Percentiles rank a stretch among this genome's conserved stretches.
Evolutionary conservation across 2,329 filamentous ascomycete species (phyloP).

Genomic region (Trichoderma sp.): DNA sequence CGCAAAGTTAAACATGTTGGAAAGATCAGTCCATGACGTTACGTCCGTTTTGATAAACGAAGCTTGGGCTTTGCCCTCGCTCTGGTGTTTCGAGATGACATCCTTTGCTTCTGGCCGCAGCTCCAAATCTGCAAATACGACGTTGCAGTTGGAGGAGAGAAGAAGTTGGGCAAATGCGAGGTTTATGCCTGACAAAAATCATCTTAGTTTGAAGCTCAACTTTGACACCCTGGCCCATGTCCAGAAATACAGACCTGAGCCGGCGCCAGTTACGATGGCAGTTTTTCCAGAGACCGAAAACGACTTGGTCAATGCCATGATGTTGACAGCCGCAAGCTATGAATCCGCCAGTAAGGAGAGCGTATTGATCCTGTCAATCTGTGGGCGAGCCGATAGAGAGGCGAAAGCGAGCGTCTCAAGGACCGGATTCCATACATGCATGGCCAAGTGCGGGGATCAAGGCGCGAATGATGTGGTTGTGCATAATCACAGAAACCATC

Average conservation of each 20-base stretch:
- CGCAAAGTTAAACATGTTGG: conserved; percentile 16
- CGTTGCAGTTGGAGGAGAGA: conserved; percentile 32
- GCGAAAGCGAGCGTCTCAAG: not conserved
- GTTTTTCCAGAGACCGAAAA: conserved; percentile 33
- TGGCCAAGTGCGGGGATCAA: conserved; percentile 6
- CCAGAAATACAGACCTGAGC: conserved; percentile 27
- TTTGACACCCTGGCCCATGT: too few species aligned
- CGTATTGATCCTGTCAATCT: not conserved
- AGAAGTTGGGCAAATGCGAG: conserved; percentile 48
- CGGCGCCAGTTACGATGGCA: conserved; percentile 32
- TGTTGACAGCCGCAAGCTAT: not conserved
- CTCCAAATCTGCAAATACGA: conserved; percentile 23
- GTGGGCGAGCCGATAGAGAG: not conserved
- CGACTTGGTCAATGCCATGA: conserved; percentile 4
- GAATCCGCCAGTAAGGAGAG: not conserved
- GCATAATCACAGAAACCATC: not conserved
- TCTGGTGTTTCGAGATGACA: conserved; percentile 8
- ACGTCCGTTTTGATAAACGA: conserved; percentile 19
- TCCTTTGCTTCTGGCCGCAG: conserved; percentile 21
- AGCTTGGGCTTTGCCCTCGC: not conserved
- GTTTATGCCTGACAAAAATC: conserved; percentile 43
- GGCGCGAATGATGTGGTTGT: not conserved
- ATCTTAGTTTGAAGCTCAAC: not conserved
- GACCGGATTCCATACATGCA: not conserved
- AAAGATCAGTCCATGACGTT: conserved; percentile 21